Evolutionary conservation across 2,329 filamentous ascomycete species (phyloP).

Genomic region (Helicocarpus griseus): DNA sequence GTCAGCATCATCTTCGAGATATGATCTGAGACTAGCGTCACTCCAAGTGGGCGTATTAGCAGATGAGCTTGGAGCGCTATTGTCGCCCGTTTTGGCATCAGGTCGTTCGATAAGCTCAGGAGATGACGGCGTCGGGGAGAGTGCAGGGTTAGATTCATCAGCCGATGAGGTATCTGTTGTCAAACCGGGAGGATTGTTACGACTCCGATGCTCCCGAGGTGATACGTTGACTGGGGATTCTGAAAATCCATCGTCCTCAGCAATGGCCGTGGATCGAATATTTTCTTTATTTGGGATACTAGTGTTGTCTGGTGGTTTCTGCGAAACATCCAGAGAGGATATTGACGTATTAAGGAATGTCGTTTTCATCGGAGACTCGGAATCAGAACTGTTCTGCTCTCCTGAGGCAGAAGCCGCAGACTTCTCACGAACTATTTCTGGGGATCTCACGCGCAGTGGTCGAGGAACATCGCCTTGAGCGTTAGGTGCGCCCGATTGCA

Average conservation of each 20-base stretch:
- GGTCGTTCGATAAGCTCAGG: conserved; percentile 20
- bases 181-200: conserved; percentile 51
- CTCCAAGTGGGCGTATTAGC: conserved; percentile 64
- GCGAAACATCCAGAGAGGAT: conserved; percentile 1
- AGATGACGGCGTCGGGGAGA: conserved; percentile 44
- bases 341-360: conserved; percentile 6
- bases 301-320: conserved; percentile 17
- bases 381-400: neutral
- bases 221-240: conserved; percentile 63
- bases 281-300: neutral
- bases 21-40: conserved; percentile 72
- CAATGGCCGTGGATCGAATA: neutral
- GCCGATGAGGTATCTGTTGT: conserved; percentile 53
- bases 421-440: conserved; percentile 10
- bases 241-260: conserved; percentile 34
- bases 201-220: conserved; percentile 37
- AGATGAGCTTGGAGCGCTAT: conserved; percentile 46
- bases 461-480: conserved; percentile 20
- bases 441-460: conserved; percentile 13
- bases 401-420: neutral
- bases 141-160: conserved; percentile 41
- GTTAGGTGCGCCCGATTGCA: conserved; percentile 27
- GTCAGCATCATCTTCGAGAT: conserved; percentile 81
- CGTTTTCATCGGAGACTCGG: conserved; percentile 7
- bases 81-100: conserved; percentile 27